Conservation (phyloP, 2,329 filamentous ascomycete species). For the Coniochaeta hoffmannii region DNA sequence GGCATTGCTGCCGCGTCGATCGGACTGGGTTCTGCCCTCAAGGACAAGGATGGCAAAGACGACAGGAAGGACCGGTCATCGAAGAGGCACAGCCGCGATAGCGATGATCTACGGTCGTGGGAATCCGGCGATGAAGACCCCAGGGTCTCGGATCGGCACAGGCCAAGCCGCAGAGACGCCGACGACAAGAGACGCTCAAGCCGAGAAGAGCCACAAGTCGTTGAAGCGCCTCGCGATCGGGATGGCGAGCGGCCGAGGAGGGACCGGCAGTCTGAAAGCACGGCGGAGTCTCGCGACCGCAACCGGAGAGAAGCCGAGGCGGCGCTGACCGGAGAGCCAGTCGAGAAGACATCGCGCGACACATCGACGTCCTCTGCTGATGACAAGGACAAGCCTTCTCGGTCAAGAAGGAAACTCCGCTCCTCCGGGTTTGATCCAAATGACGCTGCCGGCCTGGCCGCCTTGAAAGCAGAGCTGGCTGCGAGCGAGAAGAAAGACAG, state of each 20-base stretch:
- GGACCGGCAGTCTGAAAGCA: constrained; percentile 11
- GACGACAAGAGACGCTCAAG: not conserved
- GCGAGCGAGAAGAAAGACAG: constrained; percentile 24
- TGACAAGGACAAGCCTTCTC: not conserved
- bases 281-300: constrained; percentile 16
- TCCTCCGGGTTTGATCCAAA: constrained; percentile 44
- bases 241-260: constrained; percentile 8
- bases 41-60: constrained; percentile 31
- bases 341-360: constrained; percentile 25
- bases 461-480: constrained; percentile 42
- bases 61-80: constrained; percentile 20
- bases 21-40: constrained; percentile 29
- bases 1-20: constrained; percentile 41
- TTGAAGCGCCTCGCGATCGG: constrained; percentile 2
- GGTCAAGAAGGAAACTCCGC: constrained; percentile 19
- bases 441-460: constrained; percentile 40
- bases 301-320: constrained; percentile 27
- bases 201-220: not conserved
- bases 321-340: constrained; percentile 26
- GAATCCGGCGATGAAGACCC: not conserved
- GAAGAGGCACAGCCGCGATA: not conserved
- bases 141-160: not conserved
- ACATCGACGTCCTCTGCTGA: constrained; percentile 6
- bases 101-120: constrained; percentile 1
- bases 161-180: constrained; percentile 1